These are phyloP conservation scores for Botrytis deweyae DNA, from an alignment of 2,329 filamentous ascomycete species.

Conservation along the genomic window DNA sequence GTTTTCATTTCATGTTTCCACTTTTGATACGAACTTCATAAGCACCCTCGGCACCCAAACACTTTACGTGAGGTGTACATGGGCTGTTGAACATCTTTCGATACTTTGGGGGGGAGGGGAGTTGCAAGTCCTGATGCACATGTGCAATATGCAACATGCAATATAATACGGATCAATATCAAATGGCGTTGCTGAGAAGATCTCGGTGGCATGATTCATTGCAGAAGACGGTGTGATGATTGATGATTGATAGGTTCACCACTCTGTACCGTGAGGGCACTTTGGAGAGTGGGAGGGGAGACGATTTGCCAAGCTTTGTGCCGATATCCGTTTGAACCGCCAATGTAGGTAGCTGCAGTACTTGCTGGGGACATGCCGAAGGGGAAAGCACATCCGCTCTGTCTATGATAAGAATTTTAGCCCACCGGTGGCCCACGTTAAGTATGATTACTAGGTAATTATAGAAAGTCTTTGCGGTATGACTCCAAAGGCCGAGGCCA, in stretches of 20 bases:
- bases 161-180: not conserved
- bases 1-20: not conserved
- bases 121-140: not conserved
- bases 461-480: not conserved
- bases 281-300: not conserved
- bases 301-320: not conserved
- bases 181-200: not conserved
- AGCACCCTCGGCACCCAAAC: too few relatives aligned
- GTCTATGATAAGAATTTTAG: not conserved
- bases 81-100: not conserved
- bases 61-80: not conserved
- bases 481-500: not conserved
- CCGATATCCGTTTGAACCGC: not conserved
- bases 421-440: not conserved
- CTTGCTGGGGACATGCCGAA: not conserved
- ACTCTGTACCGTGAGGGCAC: not conserved
- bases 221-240: slow-evolving; percentile 6
- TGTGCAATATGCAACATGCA: not conserved
- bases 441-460: too few relatives aligned
- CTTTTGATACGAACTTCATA: slow-evolving; percentile 5
- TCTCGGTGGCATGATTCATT: not conserved
- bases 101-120: not conserved
- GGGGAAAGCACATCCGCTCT: not conserved
- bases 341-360: too few relatives aligned
- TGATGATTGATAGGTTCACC: not conserved